Evolutionary conservation across 2,329 filamentous ascomycete species (phyloP).

Genomic region (Sporothrix inflata): DNA sequence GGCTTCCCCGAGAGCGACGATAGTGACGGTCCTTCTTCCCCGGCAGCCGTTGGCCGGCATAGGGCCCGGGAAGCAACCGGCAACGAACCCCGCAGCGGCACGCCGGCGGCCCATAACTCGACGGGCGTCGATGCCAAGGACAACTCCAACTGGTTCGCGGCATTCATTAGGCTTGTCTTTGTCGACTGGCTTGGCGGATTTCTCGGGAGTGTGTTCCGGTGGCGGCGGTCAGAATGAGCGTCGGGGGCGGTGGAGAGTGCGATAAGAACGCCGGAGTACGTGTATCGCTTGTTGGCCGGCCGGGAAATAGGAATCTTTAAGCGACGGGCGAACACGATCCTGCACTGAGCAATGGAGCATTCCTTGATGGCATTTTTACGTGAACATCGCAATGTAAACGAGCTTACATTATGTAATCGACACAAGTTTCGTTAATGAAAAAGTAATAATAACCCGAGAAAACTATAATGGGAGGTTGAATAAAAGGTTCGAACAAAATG

Average conservation of each 20-base stretch:
- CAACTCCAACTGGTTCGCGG: slow-evolving; percentile 41
- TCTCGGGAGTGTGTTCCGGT: slow-evolving; percentile 40
- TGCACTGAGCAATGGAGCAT: neutral
- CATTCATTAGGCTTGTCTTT: slow-evolving; percentile 44
- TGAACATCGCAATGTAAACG: neutral
- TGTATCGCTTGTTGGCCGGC: neutral
- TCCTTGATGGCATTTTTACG: neutral
- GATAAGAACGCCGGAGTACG: neutral
- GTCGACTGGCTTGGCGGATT: slow-evolving; percentile 47
- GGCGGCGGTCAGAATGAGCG: slow-evolving; percentile 31
- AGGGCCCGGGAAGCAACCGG: neutral
- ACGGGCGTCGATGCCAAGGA: slow-evolving; percentile 34
- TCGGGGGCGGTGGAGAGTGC: neutral
- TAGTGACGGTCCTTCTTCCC: neutral
- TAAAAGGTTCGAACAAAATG: neutral
- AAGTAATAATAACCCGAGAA: neutral
- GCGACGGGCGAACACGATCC: neutral
- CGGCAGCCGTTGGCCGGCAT: neutral
- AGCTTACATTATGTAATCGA: too few species aligned
- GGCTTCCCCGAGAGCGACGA: neutral
- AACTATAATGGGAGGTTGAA: neutral
- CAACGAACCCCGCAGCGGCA: slow-evolving; percentile 25
- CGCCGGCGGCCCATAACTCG: slow-evolving; percentile 35
- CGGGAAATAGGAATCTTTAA: neutral
- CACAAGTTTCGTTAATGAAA: too few species aligned